Evolutionary conservation across 306 rosid species (phyloP), one percentile per base, ranked within the genome.

Genomic region (Comarum palustre): DNA sequence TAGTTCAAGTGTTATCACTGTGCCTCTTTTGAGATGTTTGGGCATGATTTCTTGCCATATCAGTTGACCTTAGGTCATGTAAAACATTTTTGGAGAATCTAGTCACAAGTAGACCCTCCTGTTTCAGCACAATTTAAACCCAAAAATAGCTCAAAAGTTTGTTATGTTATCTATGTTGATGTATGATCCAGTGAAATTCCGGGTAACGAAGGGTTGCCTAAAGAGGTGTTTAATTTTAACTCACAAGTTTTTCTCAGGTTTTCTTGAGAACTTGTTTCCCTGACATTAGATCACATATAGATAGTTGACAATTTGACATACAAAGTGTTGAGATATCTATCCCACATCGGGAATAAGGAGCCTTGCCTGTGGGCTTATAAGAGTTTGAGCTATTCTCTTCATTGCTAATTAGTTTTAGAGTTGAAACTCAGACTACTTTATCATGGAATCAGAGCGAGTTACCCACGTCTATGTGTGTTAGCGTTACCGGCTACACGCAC

Each of bases 41-140:
- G 43, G 68, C 10, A 42, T 58, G 67, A 58, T 72, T 17, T 42
- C 32, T 48, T 72, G 75, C 68, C 75, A 42, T 20, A 42, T 72
- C 43, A 42, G 42, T 72, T n/a, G 45, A 58, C 17, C 57, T 72
- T 41, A 27, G 75, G 57, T 72, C 75, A 29, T 45, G 45, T 50
- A 29, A 27, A 57, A 58, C n/a, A 58, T 41, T 47, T 27, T 27
- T 72, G 43, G 57, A 29, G 67, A 27, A 58, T 57, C 67, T 42
- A 58, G 46, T 58, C 55, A 19, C 34, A 42, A 31, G 29, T 72
- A 58, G 67, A 57, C 68, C 55, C 55, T 29, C 42, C 8, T 57
- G 46, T 50, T 58, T 36, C 46, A 17, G 41, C 75, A 38, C 27
- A 11, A 42, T 1, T 41, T 19, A 27, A 42, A 25, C n/a, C 43